phyloP scores from a whole-genome alignment of 495 filamentous ascomycete genomes.

The Achaetomiella virescens region DNA sequence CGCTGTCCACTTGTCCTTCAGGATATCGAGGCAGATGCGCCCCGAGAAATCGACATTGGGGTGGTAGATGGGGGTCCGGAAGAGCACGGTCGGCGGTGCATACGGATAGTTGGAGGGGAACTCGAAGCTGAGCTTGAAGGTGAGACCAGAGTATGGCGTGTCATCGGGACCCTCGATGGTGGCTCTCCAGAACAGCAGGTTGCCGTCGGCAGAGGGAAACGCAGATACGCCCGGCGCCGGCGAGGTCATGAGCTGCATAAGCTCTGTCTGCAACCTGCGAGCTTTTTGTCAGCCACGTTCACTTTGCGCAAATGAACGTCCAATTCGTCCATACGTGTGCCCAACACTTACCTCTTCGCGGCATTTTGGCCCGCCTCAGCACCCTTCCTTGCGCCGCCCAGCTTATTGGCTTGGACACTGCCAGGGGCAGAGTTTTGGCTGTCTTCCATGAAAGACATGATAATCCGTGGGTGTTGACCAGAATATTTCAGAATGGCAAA shows the following conservation, averaged over 20 bases:
- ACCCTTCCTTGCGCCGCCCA: conserved; percentile 49
- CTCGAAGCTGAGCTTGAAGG: conserved; percentile 86
- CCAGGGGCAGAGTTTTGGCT: conserved; percentile 66
- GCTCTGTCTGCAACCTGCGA: conserved; percentile 84
- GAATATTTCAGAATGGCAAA: conserved; percentile 1
- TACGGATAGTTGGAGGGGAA: conserved; percentile 95
- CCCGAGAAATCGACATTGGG: conserved; percentile 92
- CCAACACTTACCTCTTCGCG: conserved; percentile 60
- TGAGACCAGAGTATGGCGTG: conserved; percentile 84
- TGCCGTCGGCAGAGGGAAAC: conserved; percentile 84
- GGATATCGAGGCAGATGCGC: conserved; percentile 89
- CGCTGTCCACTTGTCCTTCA: conserved; percentile 95
- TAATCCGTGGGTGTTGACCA: conserved; percentile 6
- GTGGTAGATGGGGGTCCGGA: conserved; percentile 90
- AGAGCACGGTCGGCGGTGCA: conserved; percentile 83
- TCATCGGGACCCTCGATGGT: conserved; percentile 89
- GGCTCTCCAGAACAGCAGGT: conserved; percentile 84
- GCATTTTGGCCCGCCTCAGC: conserved; percentile 63
- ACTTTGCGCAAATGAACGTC: not conserved
- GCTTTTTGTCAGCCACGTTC: conserved; percentile 4
- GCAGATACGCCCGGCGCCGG: conserved; percentile 90
- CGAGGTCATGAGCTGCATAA: conserved; percentile 97
- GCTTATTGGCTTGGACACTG: conserved; percentile 49
- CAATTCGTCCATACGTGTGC: not conserved
- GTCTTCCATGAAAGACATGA: conserved; percentile 68